Base-by-base conservation (phyloP, 768 basidiomycete species). In the Russula olivacea region DNA sequence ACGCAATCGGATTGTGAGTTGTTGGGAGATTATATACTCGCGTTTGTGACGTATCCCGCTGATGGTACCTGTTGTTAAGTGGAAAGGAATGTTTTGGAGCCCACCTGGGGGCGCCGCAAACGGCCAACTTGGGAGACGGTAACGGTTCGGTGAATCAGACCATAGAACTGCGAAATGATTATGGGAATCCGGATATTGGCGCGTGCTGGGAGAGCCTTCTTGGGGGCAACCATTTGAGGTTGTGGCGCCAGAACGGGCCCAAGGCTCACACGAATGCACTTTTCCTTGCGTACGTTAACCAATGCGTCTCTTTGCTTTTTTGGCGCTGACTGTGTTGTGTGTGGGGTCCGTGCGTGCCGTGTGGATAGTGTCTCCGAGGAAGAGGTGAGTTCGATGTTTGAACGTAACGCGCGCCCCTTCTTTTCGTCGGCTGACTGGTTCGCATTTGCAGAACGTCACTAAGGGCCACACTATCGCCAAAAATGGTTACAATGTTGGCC, bases 121-220 rank as follows among this genome's bases (percentile, higher is more conserved):
- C 70, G 1, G 81, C 79, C 6, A 76, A 82, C 67, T 74, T 81
- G 0, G 81, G 81, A 0, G 81, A 82, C 51, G 80, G 80, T 0
- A 72, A 79, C 28, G 78, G 78, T 14, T 74, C 68, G 61, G 74
- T 77, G 54, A 75, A 79, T 57, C 79, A 81, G 65, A 77, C 76
- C 23, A 47, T 76, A 28, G 79, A 80, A 65, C 69, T 81, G 53
- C 76, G 81, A 45, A 68, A 79, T 66, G 80, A 80, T 58, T 80
- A 73, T 51, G 79, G 74, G 61, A 64, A 68, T 23, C 23, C 72
- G 2, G 61, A 43, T 3, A 3, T 73, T 1, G 81, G 80, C n/a
- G 77, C 81, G 0, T 82, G 81, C 57, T 58, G 71, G 21, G 74
- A 75, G 69, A 72, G 67, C 54, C 69, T 72, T n/a, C 51, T 68